A percentile compares a stretch with the other conserved stretches of the same genome.
Conservation (phyloP, 495 filamentous ascomycete species). For the Pyrenopolyporus hunteri region DNA sequence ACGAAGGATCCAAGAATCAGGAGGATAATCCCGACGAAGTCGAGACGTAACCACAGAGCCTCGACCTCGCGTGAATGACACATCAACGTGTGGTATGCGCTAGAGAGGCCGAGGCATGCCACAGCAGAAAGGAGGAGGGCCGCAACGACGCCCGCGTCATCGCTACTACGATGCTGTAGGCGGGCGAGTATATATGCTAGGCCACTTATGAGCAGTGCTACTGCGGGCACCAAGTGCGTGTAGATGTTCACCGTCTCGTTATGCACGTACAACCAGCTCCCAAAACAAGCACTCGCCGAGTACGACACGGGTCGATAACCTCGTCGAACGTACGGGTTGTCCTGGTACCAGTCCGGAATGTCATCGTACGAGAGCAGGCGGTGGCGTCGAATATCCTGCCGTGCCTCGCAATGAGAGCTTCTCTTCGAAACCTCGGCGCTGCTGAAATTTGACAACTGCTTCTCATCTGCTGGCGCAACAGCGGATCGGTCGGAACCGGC, state of each 20-base stretch:
- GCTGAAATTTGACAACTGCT: constrained; percentile 7
- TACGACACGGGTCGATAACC: constrained; percentile 74
- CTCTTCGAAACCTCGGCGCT: constrained; percentile 18
- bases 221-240: constrained; percentile 67
- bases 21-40: constrained; percentile 56
- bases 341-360: constrained; percentile 71
- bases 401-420: constrained; percentile 30
- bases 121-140: constrained; percentile 50
- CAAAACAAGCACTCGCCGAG: constrained; percentile 67
- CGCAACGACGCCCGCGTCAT: constrained; percentile 46
- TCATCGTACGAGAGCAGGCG: constrained; percentile 56
- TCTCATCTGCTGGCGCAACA: constrained; percentile 12
- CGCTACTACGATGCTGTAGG: constrained; percentile 43
- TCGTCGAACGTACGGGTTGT: constrained; percentile 76
- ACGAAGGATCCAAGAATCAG: constrained; percentile 55
- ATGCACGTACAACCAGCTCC: constrained; percentile 75
- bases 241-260: constrained; percentile 89
- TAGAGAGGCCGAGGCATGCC: constrained; percentile 50
- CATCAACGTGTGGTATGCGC: constrained; percentile 57
- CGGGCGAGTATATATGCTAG: constrained; percentile 26
- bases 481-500: neutral
- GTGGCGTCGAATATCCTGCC: constrained; percentile 35
- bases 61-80: constrained; percentile 53
- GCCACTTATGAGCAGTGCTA: constrained; percentile 31
- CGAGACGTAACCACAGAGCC: constrained; percentile 51